These are phyloP conservation scores for Diaporthe caulivora DNA, from an alignment of 2,329 filamentous ascomycete genomes.

Conservation along the genomic window DNA sequence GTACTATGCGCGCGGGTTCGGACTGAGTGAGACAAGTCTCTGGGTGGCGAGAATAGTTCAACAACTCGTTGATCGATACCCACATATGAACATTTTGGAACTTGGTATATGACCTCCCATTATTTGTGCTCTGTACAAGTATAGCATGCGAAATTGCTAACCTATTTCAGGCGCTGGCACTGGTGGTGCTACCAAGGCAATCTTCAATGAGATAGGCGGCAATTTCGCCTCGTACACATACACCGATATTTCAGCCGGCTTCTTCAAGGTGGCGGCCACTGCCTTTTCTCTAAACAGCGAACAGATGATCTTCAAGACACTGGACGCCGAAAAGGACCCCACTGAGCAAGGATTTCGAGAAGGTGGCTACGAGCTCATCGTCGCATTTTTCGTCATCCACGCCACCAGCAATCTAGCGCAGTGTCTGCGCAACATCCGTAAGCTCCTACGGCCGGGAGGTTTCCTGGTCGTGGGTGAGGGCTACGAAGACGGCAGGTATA, in stretches of 20 bases:
- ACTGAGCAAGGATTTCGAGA: conserved; percentile 47
- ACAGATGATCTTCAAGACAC: conserved; percentile 12
- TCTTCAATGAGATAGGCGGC: conserved; percentile 48
- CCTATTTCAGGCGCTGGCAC: conserved; percentile 49
- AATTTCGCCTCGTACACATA: conserved; percentile 56
- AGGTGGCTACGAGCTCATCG: conserved; percentile 47
- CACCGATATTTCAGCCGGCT: conserved; percentile 55
- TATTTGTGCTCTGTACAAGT: background rate
- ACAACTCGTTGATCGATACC: conserved; percentile 34
- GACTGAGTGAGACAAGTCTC: conserved; percentile 11
- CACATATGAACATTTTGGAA: conserved; percentile 48
- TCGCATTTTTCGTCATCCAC: conserved; percentile 49
- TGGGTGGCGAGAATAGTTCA: conserved; percentile 24
- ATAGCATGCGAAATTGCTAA: background rate
- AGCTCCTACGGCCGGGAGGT: conserved; percentile 48
- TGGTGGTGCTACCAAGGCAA: conserved; percentile 51
- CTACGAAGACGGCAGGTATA: background rate
- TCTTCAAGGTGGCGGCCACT: conserved; percentile 49
- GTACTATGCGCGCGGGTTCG: conserved; percentile 17
- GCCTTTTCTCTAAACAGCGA: background rate
- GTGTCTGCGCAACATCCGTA: conserved; percentile 44
- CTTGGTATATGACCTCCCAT: conserved; percentile 36
- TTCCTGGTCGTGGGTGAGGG: background rate
- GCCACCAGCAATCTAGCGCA: conserved; percentile 42
- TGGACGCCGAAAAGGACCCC: conserved; percentile 46